These are phyloP conservation scores for Puccinia hordei DNA, from an alignment of 1,284 basidiomycete species.

Conservation along the genomic window DNA sequence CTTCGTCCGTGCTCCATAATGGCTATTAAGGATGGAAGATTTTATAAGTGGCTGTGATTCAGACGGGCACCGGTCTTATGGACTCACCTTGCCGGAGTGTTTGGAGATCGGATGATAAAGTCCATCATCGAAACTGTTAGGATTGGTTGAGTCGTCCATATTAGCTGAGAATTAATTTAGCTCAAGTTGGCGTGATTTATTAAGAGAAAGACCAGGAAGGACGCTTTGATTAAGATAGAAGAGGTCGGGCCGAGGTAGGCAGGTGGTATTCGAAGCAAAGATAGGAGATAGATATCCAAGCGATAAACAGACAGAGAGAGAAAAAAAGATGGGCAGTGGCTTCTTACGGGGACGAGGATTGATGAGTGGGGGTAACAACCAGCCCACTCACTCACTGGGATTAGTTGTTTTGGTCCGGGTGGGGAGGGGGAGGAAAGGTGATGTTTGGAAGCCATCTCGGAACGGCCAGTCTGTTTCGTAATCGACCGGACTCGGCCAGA, in stretches of 20 bases:
- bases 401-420: not conserved
- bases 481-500: not conserved
- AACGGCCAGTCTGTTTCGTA: conserved; percentile 14
- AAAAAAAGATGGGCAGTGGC: not conserved
- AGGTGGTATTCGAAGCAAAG: too few species aligned
- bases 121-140: not conserved
- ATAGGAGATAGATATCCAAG: too few species aligned
- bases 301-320: too few species aligned
- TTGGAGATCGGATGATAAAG: not conserved
- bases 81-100: conserved; percentile 6
- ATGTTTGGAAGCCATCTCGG: not conserved
- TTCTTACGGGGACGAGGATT: not conserved
- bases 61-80: not conserved
- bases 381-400: not conserved
- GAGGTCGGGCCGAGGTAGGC: too few species aligned
- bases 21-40: not conserved
- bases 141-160: conserved; percentile 4
- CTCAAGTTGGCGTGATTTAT: not conserved
- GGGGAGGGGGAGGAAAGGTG: not conserved
- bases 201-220: not conserved
- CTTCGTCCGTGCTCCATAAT: not conserved
- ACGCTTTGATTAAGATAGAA: too few species aligned
- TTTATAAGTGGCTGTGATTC: not conserved
- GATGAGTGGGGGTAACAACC: not conserved
- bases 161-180: too few species aligned